Evolutionary conservation across 2,329 filamentous ascomycete species (phyloP), one percentile per base, ranked within the genome.

Genomic region (Cladosporium colombiae): DNA sequence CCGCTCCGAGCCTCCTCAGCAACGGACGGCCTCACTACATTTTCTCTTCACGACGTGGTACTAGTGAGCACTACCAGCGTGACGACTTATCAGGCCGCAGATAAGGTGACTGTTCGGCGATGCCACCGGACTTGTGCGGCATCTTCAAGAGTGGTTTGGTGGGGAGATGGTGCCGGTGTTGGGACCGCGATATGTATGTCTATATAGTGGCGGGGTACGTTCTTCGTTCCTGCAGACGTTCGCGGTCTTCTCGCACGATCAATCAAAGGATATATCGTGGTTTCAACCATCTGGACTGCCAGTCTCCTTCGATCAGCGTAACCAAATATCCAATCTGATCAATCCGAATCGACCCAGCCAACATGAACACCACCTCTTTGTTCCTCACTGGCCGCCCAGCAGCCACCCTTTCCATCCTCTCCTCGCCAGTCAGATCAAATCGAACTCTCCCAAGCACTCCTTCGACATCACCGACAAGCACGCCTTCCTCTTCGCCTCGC

Each of bases 351-450:
- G 31, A 55, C 52, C 10, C 18, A 33, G 7, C 4, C 18, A 64
- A 11, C n/a, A 74, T 74, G 72, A 73, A 73, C 60, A 73, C 72
- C 37, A 65, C 70, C 58, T 74, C 72, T 56, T 69, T 74, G 63
- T 61, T 74, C 59, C 67, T 74, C 63, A 71, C 72, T 64, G 72
- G 70, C 67, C 70, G 69, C 6, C 72, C 72, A 27, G 69, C 68
- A 29, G 64, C 66, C 6, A 67, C 57, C 7, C n/a, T 68, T 33
- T 23, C 50, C 18, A 66, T 61, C 52, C 33, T 65, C 58, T 57
- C 40, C 23, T 53, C 62, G 18, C 59, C 25, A 53, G 18, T 23
- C 27, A 25, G 25, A 29, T 44, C 29, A 49, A 52, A 27, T 29
- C 23, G 27, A 23, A 40, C n/a, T 10, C 10, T n/a, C 14, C 7